Evolutionary conservation across 768 basidiomycete genomes (phyloP).

Genomic region (Hericium erinaceus): DNA sequence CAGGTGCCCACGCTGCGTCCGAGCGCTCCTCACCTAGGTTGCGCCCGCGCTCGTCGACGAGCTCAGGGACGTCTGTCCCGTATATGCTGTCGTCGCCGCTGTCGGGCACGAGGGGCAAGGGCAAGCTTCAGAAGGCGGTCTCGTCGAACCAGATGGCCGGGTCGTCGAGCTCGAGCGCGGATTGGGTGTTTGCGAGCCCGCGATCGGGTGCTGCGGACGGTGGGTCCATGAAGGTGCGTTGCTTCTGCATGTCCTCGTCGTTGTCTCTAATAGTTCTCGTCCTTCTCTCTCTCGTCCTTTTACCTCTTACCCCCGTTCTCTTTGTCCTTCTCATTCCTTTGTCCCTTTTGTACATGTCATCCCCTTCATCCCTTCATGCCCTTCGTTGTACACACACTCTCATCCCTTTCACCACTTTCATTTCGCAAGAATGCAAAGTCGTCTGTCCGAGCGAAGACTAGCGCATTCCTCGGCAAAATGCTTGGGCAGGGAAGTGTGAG

Average conservation of each 20-base stretch:
- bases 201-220: slow-evolving; percentile 24
- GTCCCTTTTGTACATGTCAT: too few relatives aligned
- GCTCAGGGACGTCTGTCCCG: slow-evolving; percentile 22
- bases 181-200: slow-evolving; percentile 40
- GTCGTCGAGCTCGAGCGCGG: slow-evolving; percentile 27
- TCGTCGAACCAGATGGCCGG: neutral
- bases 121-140: slow-evolving; percentile 11
- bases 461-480: slow-evolving; percentile 74
- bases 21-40: slow-evolving; percentile 12
- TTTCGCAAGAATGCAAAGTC: slow-evolving; percentile 38
- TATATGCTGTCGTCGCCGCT: slow-evolving; percentile 24
- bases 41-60: slow-evolving; percentile 36
- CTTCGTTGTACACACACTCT: slow-evolving; percentile 1
- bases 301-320: too few relatives aligned
- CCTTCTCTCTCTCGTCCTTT: too few relatives aligned
- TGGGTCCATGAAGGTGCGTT: slow-evolving; percentile 39
- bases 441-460: slow-evolving; percentile 71
- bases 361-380: too few relatives aligned
- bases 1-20: slow-evolving; percentile 6
- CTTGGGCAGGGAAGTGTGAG: slow-evolving; percentile 54
- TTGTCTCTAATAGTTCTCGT: too few relatives aligned
- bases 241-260: neutral
- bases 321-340: too few relatives aligned
- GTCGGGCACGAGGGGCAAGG: slow-evolving; percentile 19
- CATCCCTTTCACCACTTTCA: slow-evolving; percentile 1